A percentile compares a stretch with the other conserved stretches of the same genome.
phyloP scores from a whole-genome alignment of 495 filamentous ascomycete species.

The Rusavskia elegans region DNA sequence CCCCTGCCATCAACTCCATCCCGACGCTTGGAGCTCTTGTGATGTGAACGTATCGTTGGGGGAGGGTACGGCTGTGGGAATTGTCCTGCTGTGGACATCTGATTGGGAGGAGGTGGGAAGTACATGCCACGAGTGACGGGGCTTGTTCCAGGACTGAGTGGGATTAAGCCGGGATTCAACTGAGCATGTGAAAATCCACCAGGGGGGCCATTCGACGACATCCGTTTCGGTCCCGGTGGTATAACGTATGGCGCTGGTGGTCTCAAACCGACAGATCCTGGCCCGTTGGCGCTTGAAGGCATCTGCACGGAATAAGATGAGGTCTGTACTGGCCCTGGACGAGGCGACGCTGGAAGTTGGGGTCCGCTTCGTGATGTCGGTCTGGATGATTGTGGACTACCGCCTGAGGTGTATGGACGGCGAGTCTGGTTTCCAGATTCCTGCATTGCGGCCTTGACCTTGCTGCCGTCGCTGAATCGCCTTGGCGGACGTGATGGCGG shows the following conservation, averaged over 20 bases:
- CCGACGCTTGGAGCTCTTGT: conserved; percentile 7
- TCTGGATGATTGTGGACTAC: not conserved
- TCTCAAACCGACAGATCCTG: not conserved
- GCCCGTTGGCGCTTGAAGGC: not conserved
- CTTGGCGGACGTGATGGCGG: not conserved
- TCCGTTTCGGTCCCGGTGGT: conserved; percentile 1
- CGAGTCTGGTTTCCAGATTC: not conserved
- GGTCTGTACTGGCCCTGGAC: not conserved
- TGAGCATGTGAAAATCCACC: not conserved
- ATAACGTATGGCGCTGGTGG: not conserved
- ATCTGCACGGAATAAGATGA: not conserved
- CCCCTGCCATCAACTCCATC: conserved; percentile 14
- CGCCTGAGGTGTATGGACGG: not conserved
- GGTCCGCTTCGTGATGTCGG: not conserved
- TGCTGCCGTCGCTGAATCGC: not conserved
- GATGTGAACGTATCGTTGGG: conserved; percentile 2
- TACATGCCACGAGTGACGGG: conserved; percentile 6
- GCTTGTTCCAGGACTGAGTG: conserved; percentile 4
- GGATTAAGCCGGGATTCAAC: not conserved
- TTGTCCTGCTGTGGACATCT: not conserved
- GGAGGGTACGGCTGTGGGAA: conserved; percentile 2
- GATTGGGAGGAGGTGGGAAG: conserved; percentile 5
- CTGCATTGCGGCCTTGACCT: not conserved
- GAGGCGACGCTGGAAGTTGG: not conserved
- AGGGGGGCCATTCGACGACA: conserved; percentile 3